These are phyloP conservation scores for Chernovozyma sophiae-reginae DNA, from an alignment of 1,139 yeast genomes.

Conservation along the genomic window DNA sequence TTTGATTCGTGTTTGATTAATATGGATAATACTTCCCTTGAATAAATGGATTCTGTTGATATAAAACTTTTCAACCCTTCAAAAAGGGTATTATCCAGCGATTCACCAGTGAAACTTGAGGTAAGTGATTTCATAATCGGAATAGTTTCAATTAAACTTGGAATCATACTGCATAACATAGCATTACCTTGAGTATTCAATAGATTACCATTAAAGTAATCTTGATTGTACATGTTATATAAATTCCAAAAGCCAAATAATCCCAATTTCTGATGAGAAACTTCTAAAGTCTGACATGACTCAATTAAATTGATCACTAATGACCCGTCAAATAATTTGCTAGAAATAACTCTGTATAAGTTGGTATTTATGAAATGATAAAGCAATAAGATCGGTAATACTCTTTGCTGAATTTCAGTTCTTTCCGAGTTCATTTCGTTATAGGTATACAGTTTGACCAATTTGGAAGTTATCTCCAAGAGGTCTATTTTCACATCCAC, in stretches of 20 bases:
- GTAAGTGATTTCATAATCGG: background rate
- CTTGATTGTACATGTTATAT: background rate
- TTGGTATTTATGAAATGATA: background rate
- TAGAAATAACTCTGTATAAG: background rate
- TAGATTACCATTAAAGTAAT: background rate
- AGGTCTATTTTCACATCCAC: background rate
- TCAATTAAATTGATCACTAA: background rate
- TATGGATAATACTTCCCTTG: constrained; percentile 2
- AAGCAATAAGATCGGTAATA: constrained; percentile 3
- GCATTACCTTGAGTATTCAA: background rate
- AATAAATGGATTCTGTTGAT: background rate
- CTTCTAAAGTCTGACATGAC: constrained; percentile 2
- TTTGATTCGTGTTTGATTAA: constrained; percentile 2
- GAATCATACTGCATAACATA: constrained; percentile 1
- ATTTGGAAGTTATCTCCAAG: background rate
- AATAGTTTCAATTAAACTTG: background rate
- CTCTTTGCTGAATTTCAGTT: background rate
- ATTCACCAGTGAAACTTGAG: background rate
- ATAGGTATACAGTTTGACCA: constrained; percentile 2
- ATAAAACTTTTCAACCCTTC: constrained; percentile 1
- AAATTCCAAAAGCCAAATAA: constrained; percentile 2
- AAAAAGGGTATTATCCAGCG: background rate
- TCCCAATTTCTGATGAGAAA: constrained; percentile 1
- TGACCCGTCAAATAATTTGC: background rate
- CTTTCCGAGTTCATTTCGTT: constrained; percentile 3